These are phyloP conservation scores for Termitomyces sp. DNA, from an alignment of 768 basidiomycete genomes.

Conservation along the genomic window DNA sequence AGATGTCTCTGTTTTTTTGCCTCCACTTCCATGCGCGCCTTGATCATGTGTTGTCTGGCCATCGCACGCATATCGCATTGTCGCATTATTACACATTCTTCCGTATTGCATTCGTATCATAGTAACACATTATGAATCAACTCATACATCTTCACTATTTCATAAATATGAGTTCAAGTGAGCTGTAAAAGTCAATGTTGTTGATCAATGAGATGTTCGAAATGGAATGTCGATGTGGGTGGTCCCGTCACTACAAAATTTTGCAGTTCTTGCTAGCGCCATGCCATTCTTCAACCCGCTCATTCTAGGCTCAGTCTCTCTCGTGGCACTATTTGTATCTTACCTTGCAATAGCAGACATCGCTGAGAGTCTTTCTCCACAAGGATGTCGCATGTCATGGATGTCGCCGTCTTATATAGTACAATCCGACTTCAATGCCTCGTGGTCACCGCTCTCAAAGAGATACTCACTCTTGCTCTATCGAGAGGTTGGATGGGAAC, in stretches of 20 bases:
- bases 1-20: slow-evolving; percentile 25
- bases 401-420: slow-evolving; percentile 90
- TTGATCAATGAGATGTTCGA: background rate
- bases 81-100: slow-evolving; percentile 15
- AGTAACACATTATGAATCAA: slow-evolving; percentile 11
- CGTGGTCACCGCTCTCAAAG: slow-evolving; percentile 65
- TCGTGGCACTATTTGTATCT: slow-evolving; percentile 27
- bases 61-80: slow-evolving; percentile 15
- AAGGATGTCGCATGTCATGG: slow-evolving; percentile 95
- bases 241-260: background rate
- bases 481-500: slow-evolving; percentile 83
- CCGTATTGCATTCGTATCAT: slow-evolving; percentile 14
- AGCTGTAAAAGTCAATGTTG: background rate
- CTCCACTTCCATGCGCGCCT: slow-evolving; percentile 10
- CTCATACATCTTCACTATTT: background rate
- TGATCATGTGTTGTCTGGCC: slow-evolving; percentile 14
- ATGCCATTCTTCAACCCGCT: slow-evolving; percentile 23
- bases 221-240: background rate
- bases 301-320: slow-evolving; percentile 30
- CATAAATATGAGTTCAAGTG: background rate
- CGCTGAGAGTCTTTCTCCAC: slow-evolving; percentile 59
- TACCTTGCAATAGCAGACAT: slow-evolving; percentile 40
- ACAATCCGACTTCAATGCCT: slow-evolving; percentile 57
- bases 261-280: background rate
- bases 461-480: slow-evolving; percentile 90